Evolutionary conservation across 306 rosid genomes (phyloP).

Genomic region (Begonia fuchsioides): DNA sequence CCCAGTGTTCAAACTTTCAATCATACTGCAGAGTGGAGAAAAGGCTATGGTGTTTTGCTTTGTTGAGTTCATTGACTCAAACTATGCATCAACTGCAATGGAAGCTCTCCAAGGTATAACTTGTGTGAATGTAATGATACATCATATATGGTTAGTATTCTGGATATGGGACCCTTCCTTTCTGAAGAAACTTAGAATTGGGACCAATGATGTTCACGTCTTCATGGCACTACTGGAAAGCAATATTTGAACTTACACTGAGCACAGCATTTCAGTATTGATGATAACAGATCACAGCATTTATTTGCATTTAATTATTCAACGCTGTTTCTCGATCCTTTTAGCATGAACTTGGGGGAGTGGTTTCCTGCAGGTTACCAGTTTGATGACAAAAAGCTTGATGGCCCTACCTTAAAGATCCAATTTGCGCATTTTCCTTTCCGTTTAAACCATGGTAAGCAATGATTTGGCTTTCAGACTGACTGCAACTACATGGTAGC

Average conservation of each 20-base stretch:
- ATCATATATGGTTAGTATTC: too few relatives aligned
- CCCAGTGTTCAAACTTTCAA: conserved; percentile 11
- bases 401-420: conserved; percentile 37
- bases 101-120: conserved; percentile 49
- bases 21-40: conserved; percentile 55
- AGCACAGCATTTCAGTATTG: too few relatives aligned
- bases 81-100: conserved; percentile 55
- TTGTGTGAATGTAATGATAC: too few relatives aligned
- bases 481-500: background rate
- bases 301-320: too few relatives aligned
- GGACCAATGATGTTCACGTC: too few relatives aligned
- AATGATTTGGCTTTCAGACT: background rate
- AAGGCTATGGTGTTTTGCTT: conserved; percentile 58
- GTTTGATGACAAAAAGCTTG: conserved; percentile 61
- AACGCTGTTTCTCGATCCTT: too few relatives aligned
- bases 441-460: conserved; percentile 26
- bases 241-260: too few relatives aligned
- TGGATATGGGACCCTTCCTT: too few relatives aligned
- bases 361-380: conserved; percentile 41
- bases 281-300: too few relatives aligned
- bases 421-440: conserved; percentile 80
- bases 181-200: too few relatives aligned
- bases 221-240: too few relatives aligned
- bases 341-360: too few relatives aligned
- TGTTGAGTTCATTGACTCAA: conserved; percentile 51